These are phyloP conservation scores for Acrocalymma vagum DNA, from an alignment of 2,329 filamentous ascomycete genomes.

Conservation along the genomic window DNA sequence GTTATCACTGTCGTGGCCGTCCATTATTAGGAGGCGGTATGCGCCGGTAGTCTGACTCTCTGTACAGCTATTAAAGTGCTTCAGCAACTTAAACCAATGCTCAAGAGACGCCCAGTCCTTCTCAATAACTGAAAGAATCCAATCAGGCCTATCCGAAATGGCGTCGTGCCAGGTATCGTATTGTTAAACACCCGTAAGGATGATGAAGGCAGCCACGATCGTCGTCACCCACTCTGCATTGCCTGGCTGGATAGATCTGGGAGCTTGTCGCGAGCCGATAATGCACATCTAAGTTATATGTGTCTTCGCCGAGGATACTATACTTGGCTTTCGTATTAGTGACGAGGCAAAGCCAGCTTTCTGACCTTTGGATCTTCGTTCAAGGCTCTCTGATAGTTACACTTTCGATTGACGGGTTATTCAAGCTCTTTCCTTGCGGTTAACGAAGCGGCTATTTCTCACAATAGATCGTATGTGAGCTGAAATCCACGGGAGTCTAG, in stretches of 20 bases:
- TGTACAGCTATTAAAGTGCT: conserved; percentile 8
- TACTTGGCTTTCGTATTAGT: conserved; percentile 16
- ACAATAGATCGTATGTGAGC: conserved; percentile 3
- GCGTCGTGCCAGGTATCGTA: conserved; percentile 14
- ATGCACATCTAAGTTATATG: conserved; percentile 6
- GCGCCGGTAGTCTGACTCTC: conserved; percentile 1
- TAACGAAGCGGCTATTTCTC: conserved; percentile 5
- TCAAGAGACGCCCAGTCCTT: conserved; percentile 48
- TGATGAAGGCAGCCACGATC: conserved; percentile 5
- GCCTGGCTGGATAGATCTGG: conserved; percentile 11
- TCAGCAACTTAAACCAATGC: conserved; percentile 28
- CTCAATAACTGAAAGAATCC: conserved; percentile 26
- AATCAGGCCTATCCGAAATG: conserved; percentile 22
- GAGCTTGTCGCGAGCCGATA: conserved; percentile 4
- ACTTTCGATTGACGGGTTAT: conserved; percentile 17
- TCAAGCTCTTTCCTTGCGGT: conserved; percentile 16
- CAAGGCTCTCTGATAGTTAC: too few species aligned
- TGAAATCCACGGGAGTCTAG: conserved; percentile 12
- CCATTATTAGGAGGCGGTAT: too few species aligned
- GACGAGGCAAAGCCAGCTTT: conserved; percentile 10
- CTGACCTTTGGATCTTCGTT: conserved; percentile 1
- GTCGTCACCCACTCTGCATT: conserved; percentile 6
- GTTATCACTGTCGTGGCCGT: too few species aligned
- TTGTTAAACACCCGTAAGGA: conserved; percentile 4
- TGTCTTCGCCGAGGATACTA: conserved; percentile 12